These are phyloP conservation scores for Teratosphaeria zuluensis DNA, from an alignment of 2,329 filamentous ascomycete species.

Conservation along the genomic window DNA sequence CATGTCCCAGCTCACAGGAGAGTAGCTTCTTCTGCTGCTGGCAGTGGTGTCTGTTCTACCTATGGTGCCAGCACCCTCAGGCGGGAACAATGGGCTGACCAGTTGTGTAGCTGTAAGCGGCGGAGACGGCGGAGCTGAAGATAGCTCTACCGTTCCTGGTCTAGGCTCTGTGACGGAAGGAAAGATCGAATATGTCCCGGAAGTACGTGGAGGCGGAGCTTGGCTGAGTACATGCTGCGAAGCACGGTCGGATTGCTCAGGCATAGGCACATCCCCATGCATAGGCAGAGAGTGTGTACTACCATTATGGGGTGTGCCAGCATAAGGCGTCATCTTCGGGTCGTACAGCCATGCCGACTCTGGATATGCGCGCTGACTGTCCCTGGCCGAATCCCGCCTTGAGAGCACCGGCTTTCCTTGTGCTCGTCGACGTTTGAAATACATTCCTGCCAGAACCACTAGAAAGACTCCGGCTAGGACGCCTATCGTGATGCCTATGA, in stretches of 20 bases:
- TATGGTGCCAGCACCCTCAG: neutral
- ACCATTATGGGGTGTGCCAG: neutral
- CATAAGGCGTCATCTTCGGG: neutral
- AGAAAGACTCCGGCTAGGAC: neutral
- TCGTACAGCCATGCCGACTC: neutral
- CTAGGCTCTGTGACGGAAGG: neutral
- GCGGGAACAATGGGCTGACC: neutral
- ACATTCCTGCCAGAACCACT: neutral
- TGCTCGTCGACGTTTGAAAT: neutral
- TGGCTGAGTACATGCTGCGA: neutral
- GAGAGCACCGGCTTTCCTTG: neutral
- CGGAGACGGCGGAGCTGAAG: neutral
- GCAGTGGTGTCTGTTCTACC: neutral
- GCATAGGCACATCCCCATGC: too few species aligned
- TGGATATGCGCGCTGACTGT: neutral
- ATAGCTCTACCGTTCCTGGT: neutral
- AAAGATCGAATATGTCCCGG: neutral
- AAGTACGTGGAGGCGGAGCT: neutral
- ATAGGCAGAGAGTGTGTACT: neutral
- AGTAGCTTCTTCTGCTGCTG: neutral
- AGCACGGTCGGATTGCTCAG: neutral
- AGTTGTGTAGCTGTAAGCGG: neutral
- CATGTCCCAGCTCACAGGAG: neutral
- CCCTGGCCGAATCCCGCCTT: neutral
- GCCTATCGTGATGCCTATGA: neutral